A percentile compares a stretch with the other conserved stretches of the same genome.
These are phyloP conservation scores for Fusarium globosum DNA, from an alignment of 2,329 filamentous ascomycete genomes.

Conservation along the genomic window DNA sequence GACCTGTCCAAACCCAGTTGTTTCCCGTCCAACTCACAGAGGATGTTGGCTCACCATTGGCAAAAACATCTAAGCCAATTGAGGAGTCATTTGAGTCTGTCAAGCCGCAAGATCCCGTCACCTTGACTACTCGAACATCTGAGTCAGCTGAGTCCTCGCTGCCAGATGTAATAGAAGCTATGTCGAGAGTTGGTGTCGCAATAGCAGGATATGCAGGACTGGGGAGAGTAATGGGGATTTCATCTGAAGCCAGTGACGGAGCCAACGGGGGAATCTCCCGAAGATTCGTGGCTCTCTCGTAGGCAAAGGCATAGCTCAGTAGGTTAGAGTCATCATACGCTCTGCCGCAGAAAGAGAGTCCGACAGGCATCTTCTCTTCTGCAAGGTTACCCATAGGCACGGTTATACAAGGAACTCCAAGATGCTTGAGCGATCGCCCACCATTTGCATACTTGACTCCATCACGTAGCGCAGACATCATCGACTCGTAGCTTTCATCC, in stretches of 20 bases:
- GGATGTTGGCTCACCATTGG: neutral
- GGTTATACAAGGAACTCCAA: conserved; percentile 65
- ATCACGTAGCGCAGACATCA: conserved; percentile 44
- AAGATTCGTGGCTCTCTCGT: conserved; percentile 3
- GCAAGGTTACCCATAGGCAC: conserved; percentile 64
- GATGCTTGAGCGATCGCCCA: conserved; percentile 62
- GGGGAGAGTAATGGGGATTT: fast-evolving
- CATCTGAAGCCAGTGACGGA: neutral
- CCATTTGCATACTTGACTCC: conserved; percentile 66
- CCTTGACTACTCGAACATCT: neutral
- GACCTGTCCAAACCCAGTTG: neutral
- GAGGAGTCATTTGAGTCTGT: fast-evolving
- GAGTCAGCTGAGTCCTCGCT: fast-evolving
- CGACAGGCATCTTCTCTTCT: conserved; percentile 61
- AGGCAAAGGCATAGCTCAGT: conserved; percentile 40
- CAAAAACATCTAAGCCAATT: neutral
- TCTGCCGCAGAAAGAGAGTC: conserved; percentile 62
- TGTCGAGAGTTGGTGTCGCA: neutral
- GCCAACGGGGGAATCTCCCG: neutral
- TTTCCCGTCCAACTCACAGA: neutral
- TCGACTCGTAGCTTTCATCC: conserved; percentile 49
- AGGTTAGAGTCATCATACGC: conserved; percentile 57
- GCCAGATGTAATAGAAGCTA: neutral
- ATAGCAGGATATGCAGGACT: fast-evolving
- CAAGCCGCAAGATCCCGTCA: fast-evolving